Percentiles rank a stretch among this genome's conserved stretches.
Conservation (phyloP, 2,329 filamentous ascomycete species). For the Exophiala sp. region DNA sequence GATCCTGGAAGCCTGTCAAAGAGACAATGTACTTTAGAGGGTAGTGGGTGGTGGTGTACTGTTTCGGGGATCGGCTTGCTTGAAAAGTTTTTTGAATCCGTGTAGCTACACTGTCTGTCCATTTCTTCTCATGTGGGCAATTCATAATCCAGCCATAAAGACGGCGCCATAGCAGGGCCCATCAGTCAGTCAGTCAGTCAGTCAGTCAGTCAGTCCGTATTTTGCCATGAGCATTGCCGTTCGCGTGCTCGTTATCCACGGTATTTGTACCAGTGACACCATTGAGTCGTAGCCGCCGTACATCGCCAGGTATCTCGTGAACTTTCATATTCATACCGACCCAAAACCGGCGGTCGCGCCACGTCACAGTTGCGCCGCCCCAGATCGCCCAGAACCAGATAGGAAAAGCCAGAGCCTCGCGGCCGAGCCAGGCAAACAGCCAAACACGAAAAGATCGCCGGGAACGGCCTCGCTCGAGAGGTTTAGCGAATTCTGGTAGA, state of each 20-base stretch:
- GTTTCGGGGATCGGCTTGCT: too few species aligned
- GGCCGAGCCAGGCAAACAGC: constrained; percentile 74
- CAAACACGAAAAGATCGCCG: constrained; percentile 61
- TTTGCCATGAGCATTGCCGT: constrained; percentile 1
- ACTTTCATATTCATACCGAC: constrained; percentile 83
- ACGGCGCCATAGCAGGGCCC: too few species aligned
- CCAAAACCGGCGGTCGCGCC: constrained; percentile 76
- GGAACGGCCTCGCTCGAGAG: constrained; percentile 21
- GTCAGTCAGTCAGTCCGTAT: background rate
- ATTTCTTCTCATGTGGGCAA: too few species aligned
- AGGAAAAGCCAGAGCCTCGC: constrained; percentile 75
- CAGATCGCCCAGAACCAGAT: constrained; percentile 88
- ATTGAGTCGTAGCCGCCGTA: background rate
- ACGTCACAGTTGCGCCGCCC: constrained; percentile 79
- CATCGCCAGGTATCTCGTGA: constrained; percentile 44
- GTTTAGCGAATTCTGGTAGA: constrained; percentile 66
- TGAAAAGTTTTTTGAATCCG: too few species aligned
- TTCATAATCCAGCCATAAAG: too few species aligned
- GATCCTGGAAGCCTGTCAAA: too few species aligned
- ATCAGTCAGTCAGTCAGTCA: background rate
- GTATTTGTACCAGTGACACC: background rate
- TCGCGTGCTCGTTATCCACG: constrained; percentile 2
- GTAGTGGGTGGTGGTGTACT: too few species aligned
- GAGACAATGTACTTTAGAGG: too few species aligned
- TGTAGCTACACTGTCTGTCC: too few species aligned